These are phyloP conservation scores for Thelephora ganbajun DNA, from an alignment of 768 basidiomycete species.

Conservation along the genomic window DNA sequence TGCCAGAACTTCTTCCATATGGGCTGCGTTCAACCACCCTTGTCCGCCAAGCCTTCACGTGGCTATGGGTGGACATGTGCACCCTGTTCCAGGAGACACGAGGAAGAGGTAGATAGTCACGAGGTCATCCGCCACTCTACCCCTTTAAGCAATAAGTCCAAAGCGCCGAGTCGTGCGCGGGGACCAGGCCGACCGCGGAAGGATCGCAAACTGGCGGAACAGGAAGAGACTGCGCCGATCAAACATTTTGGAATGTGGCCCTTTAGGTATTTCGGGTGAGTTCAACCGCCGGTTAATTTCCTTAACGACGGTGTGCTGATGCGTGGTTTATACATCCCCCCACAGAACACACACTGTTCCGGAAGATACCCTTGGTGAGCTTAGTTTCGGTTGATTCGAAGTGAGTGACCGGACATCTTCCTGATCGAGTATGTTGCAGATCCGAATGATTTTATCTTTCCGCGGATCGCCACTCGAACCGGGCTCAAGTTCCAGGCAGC, in stretches of 20 bases:
- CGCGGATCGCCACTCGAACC: slow-evolving; percentile 82
- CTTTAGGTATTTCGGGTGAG: slow-evolving; percentile 94
- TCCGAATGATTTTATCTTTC: slow-evolving; percentile 93
- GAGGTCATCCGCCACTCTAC: slow-evolving; percentile 44
- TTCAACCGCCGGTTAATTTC: neutral
- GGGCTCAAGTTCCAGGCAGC: slow-evolving; percentile 76
- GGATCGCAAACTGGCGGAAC: slow-evolving; percentile 57
- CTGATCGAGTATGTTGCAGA: slow-evolving; percentile 36
- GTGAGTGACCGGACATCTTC: slow-evolving; percentile 5
- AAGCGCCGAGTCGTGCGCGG: slow-evolving; percentile 54
- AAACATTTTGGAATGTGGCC: slow-evolving; percentile 89
- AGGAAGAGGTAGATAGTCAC: slow-evolving; percentile 72
- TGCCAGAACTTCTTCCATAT: slow-evolving; percentile 95
- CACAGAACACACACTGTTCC: slow-evolving; percentile 77
- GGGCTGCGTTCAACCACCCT: slow-evolving; percentile 83
- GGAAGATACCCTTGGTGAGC: slow-evolving; percentile 77
- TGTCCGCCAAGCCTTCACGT: slow-evolving; percentile 81
- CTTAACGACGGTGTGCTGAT: slow-evolving; percentile 6
- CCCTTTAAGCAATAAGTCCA: slow-evolving; percentile 35
- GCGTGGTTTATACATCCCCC: slow-evolving; percentile 2
- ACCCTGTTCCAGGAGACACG: slow-evolving; percentile 78
- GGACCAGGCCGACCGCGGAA: slow-evolving; percentile 70
- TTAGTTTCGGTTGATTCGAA: slow-evolving; percentile 6
- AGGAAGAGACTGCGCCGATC: slow-evolving; percentile 62
- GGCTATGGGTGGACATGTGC: slow-evolving; percentile 98